Base-by-base conservation (phyloP, 345 rosid genomes). In the Citrus sp. region DNA sequence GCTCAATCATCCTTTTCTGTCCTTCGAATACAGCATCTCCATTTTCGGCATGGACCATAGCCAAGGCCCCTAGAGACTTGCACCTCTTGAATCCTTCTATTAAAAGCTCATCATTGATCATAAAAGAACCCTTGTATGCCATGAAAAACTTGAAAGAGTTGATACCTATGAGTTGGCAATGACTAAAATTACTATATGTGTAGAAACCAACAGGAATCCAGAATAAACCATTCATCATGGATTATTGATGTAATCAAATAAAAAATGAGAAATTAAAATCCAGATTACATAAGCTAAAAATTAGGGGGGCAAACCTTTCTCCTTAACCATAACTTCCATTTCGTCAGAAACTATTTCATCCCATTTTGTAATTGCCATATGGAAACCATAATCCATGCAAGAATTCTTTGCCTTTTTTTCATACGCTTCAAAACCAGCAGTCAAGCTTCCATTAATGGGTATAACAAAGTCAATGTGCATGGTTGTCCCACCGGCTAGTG, bases 11-110 rank as follows among this genome's bases (percentile, higher is more conserved):
- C 82, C 94, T 84, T 68, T 86, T 86, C 84, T 96, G 99, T 58
- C 99, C 99, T 89, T 92, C 98, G 28, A 87, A 88, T 13, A 96
- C 99, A 51, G 95, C 99, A 88, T 96, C 98, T 68, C 99, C 98
- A 83, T 96, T 94, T 91, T 96, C 99, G 73, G 98, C 98, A 84
- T 96, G 99, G 82, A 96, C 99, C 99, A 96, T 96, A 19, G 98
- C 92, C 85, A 96, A 80, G 80, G 98, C 99, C 77, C 99, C 99
- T 24, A 96, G 94, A 70, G 97, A 88, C 86, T 94, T 96, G 81
- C 99, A 96, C 82, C 80, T 86, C 88, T 92, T 87, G 21, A 96
- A 82, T 62, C 98, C 99, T 82, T 91, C 89, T 67, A 96, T 63
- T 58, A 96, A 88, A 74, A 96, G 94, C 76, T 92, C 99, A 58